Percentiles rank a stretch among this genome's conserved stretches.
These are phyloP conservation scores for Pseudoperonospora humuli DNA, from an alignment of 352 stramenopile genomes.

Conservation along the genomic window DNA sequence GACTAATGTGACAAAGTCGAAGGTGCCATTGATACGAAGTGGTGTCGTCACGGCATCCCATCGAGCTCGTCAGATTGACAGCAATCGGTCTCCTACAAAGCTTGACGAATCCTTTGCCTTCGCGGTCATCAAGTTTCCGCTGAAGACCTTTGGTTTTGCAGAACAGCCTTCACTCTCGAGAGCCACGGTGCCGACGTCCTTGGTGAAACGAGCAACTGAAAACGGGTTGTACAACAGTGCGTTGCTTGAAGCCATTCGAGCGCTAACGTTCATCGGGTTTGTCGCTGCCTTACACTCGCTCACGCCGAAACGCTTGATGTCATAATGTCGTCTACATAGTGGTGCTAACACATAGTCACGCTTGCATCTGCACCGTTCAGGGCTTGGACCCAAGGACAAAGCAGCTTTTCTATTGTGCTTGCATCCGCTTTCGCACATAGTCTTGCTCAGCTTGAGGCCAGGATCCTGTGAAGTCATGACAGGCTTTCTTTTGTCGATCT, in stretches of 20 bases:
- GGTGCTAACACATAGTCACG: no score
- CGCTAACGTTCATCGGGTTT: no score
- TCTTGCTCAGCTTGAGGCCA: not conserved
- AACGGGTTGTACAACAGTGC: no score
- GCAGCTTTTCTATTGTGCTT: no score
- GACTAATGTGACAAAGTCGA: not conserved
- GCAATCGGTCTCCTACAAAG: not conserved
- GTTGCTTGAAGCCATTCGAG: no score
- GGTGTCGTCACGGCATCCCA: not conserved
- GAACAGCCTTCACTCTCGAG: not conserved
- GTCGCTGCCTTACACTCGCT: no score
- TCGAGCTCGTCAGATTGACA: not conserved
- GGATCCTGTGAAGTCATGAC: not conserved
- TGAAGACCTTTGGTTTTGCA: not conserved
- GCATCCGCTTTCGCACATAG: not conserved
- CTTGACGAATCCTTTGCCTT: not conserved
- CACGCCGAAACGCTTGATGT: no score
- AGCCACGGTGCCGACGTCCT: not conserved
- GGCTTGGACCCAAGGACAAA: no score
- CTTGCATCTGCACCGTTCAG: no score
- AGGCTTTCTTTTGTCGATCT: not conserved
- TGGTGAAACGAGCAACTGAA: no score
- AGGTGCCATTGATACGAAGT: not conserved
- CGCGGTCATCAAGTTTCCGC: not conserved
- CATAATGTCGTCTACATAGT: no score